phyloP scores from a whole-genome alignment of 2,329 filamentous ascomycete species.

The Sarocladium kiliense region DNA sequence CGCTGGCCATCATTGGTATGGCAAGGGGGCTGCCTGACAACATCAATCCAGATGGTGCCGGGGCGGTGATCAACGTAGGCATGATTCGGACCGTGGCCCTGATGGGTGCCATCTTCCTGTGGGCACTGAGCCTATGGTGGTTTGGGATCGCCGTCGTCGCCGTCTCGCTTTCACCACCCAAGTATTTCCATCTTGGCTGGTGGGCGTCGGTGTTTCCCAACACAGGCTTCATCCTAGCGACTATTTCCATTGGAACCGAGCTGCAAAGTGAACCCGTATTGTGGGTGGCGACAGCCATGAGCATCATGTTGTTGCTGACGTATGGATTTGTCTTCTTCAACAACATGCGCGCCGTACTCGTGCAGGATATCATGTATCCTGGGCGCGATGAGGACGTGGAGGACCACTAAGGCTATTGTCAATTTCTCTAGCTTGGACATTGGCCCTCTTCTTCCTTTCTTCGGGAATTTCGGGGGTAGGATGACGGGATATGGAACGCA shows the following conservation, averaged over 20 bases:
- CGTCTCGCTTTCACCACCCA: constrained; percentile 4
- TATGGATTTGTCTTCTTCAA: constrained; percentile 32
- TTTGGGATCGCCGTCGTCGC: constrained; percentile 34
- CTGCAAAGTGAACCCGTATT: constrained; percentile 39
- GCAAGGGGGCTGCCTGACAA: constrained; percentile 35
- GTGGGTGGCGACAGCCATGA: constrained; percentile 47
- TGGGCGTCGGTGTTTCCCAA: constrained; percentile 62
- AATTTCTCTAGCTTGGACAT: not conserved
- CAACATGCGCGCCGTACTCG: constrained; percentile 39
- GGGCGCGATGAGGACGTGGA: constrained; percentile 49
- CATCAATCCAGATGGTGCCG: constrained; percentile 1
- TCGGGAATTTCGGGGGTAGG: not conserved
- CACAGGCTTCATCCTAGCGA: constrained; percentile 53
- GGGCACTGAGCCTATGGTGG: constrained; percentile 58
- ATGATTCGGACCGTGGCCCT: constrained; percentile 35
- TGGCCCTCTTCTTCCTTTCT: not conserved
- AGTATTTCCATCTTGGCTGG: constrained; percentile 54
- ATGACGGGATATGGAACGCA: not conserved
- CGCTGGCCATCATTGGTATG: constrained; percentile 65
- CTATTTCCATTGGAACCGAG: constrained; percentile 47
- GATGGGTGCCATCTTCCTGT: constrained; percentile 52
- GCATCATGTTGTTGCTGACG: constrained; percentile 23
- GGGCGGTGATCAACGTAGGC: constrained; percentile 2
- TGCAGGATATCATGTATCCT: constrained; percentile 52
- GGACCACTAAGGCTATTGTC: constrained; percentile 29